Evolutionary conservation across 1,139 yeast species (phyloP).

Genomic region (Kodamaea suecica): DNA sequence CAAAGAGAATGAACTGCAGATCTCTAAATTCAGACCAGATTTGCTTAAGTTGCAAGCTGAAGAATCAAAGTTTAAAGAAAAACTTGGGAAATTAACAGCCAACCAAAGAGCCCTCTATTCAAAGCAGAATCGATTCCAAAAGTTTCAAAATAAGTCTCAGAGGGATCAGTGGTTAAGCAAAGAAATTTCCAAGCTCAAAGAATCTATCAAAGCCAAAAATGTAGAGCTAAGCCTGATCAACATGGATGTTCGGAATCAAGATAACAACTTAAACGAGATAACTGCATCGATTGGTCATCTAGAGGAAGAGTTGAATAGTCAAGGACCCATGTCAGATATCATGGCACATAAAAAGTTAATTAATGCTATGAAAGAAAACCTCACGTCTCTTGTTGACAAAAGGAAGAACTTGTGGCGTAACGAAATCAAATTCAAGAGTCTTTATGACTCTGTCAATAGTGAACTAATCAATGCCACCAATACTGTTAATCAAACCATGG

Average conservation of each 20-base stretch:
- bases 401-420: slow-evolving; percentile 79
- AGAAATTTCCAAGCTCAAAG: slow-evolving; percentile 25
- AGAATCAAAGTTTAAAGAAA: slow-evolving; percentile 41
- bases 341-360: slow-evolving; percentile 33
- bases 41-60: slow-evolving; percentile 35
- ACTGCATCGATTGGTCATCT: slow-evolving; percentile 42
- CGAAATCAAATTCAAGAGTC: slow-evolving; percentile 60
- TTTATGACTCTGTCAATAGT: slow-evolving; percentile 52
- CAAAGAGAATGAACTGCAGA: slow-evolving; percentile 20
- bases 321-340: slow-evolving; percentile 19
- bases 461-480: slow-evolving; percentile 59
- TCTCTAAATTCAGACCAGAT: slow-evolving; percentile 37
- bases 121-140: slow-evolving; percentile 69
- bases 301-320: slow-evolving; percentile 26
- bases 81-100: slow-evolving; percentile 45
- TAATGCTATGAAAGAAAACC: slow-evolving; percentile 35
- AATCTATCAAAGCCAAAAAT: slow-evolving; percentile 22
- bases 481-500: slow-evolving; percentile 69
- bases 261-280: slow-evolving; percentile 19
- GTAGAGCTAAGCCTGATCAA: slow-evolving; percentile 22
- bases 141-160: slow-evolving; percentile 53
- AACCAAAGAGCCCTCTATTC: slow-evolving; percentile 64
- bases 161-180: slow-evolving; percentile 68
- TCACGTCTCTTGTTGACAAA: slow-evolving; percentile 55
- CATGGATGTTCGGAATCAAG: slow-evolving; percentile 18